phyloP scores from a whole-genome alignment of 257 asterid species.

The Penstemon davidsonii region DNA sequence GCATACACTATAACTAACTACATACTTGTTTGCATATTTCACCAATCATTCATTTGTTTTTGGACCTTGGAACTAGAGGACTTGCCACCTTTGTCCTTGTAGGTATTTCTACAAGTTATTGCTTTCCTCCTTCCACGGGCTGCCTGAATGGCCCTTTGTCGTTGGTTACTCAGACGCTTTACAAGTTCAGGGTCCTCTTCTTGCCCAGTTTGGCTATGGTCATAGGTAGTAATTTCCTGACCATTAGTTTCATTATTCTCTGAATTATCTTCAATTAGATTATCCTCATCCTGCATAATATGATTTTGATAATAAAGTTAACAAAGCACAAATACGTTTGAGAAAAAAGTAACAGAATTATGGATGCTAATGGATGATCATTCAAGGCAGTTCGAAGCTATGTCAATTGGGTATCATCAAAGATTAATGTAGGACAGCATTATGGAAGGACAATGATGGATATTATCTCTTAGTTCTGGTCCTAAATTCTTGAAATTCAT shows the following conservation, averaged over 20 bases:
- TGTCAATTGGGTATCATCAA: no score
- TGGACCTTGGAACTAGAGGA: slow-evolving; percentile 84
- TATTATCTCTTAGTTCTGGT: not conserved
- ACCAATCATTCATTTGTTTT: slow-evolving; percentile 57
- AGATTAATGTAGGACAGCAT: no score
- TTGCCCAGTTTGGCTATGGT: slow-evolving; percentile 24
- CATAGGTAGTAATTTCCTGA: slow-evolving; percentile 12
- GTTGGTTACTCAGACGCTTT: slow-evolving; percentile 64
- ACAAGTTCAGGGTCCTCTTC: slow-evolving; percentile 54
- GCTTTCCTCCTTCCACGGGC: slow-evolving; percentile 70
- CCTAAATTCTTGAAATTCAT: not conserved
- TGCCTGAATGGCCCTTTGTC: slow-evolving; percentile 66
- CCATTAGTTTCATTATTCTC: slow-evolving; percentile 1
- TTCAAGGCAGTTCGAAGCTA: no score
- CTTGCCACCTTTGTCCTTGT: slow-evolving; percentile 88
- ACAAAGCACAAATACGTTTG: no score
- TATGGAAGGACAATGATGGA: not conserved
- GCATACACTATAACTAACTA: slow-evolving; percentile 18
- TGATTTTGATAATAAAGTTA: not conserved
- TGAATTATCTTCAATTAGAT: slow-evolving; percentile 19
- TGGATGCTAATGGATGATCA: no score
- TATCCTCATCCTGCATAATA: slow-evolving; percentile 45
- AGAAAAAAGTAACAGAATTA: no score
- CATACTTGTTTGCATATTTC: slow-evolving; percentile 8
- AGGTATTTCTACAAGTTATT: slow-evolving; percentile 60